Evolutionary conservation across 139 green algal genomes (phyloP).

Genomic region (Chlorella sp.): DNA sequence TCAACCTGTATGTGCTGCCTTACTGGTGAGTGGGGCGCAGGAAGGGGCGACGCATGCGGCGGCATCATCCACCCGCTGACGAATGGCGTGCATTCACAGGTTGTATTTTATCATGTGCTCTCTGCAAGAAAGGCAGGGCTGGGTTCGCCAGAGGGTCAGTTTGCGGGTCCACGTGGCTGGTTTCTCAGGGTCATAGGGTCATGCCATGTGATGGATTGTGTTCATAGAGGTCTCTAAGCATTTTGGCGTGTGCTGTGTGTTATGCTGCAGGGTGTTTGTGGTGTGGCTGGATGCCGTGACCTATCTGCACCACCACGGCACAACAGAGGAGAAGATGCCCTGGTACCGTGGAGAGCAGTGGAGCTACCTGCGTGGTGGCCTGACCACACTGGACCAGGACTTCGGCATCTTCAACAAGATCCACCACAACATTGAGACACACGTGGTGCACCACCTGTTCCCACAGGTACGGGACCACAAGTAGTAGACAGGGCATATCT

Average conservation of each 20-base stretch:
- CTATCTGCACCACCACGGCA: slow-evolving; percentile 94
- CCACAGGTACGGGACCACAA: slow-evolving; percentile 40
- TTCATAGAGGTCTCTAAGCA: too few species aligned
- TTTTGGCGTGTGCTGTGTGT: too few species aligned
- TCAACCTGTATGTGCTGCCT: slow-evolving; percentile 89
- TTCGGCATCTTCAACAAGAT: slow-evolving; percentile 97
- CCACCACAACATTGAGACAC: slow-evolving; percentile 93
- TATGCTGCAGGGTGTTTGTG: slow-evolving; percentile 79
- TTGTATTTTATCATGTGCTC: too few species aligned
- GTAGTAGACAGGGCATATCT: background rate
- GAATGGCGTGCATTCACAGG: too few species aligned
- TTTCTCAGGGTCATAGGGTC: too few species aligned
- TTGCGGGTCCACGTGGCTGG: too few species aligned
- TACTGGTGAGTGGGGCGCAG: too few species aligned
- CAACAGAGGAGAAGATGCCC: slow-evolving; percentile 75
- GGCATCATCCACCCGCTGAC: too few species aligned
- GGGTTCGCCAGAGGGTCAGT: too few species aligned
- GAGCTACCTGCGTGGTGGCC: slow-evolving; percentile 88
- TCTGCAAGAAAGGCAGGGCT: too few species aligned
- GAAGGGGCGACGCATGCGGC: too few species aligned
- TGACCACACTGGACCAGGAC: slow-evolving; percentile 89
- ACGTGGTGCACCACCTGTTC: slow-evolving; percentile 95
- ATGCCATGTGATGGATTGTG: too few species aligned
- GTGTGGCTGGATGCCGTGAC: slow-evolving; percentile 94
- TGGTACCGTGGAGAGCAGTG: slow-evolving; percentile 91